These are phyloP conservation scores for Lepidium africanum DNA, from an alignment of 345 rosid species.

Conservation along the genomic window DNA sequence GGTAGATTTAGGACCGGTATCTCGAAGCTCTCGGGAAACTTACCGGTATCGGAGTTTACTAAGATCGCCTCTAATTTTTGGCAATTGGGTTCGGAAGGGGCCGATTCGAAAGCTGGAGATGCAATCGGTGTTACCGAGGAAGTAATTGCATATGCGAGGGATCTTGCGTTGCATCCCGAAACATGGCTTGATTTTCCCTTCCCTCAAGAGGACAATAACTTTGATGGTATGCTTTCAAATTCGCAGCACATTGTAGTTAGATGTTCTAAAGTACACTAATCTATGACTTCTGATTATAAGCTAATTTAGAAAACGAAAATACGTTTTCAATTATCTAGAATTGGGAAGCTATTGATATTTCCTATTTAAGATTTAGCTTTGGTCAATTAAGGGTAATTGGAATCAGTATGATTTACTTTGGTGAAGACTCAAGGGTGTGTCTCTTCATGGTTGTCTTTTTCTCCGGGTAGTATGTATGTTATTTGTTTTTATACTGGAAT, in stretches of 20 bases:
- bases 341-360: not conserved
- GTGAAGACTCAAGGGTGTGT: not conserved
- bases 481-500: not conserved
- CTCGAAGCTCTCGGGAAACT: constrained; percentile 67
- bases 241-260: not conserved
- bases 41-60: constrained; percentile 35
- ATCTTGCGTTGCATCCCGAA: constrained; percentile 88
- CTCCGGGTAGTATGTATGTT: not conserved
- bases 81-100: constrained; percentile 36
- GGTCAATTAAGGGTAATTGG: not conserved
- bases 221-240: constrained; percentile 49
- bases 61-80: constrained; percentile 42
- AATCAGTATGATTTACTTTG: not conserved
- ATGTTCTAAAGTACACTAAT: not conserved
- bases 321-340: not conserved
- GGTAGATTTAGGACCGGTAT: constrained; percentile 44
- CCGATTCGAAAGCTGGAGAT: constrained; percentile 26
- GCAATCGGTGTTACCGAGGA: constrained; percentile 74
- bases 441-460: not conserved
- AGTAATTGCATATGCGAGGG: constrained; percentile 77
- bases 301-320: not conserved
- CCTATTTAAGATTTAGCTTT: not conserved
- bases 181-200: constrained; percentile 96
- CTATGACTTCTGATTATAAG: not conserved
- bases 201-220: constrained; percentile 65